phyloP scores from a whole-genome alignment of 345 rosid genomes.

The Gossypioides kirkii region DNA sequence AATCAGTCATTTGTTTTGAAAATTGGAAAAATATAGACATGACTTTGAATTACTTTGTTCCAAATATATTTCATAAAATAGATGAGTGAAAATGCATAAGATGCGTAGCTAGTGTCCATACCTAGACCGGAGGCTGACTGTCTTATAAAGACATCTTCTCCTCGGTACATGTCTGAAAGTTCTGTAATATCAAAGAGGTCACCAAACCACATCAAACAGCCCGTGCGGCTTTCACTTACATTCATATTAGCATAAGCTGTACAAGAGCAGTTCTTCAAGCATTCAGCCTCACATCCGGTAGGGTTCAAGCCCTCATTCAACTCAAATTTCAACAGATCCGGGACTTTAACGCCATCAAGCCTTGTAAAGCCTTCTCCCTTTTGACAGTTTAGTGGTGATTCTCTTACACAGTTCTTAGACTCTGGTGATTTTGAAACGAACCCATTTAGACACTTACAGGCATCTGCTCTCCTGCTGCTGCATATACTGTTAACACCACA shows the following conservation, averaged over 20 bases:
- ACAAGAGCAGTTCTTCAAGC: not conserved
- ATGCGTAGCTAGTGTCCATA: not conserved
- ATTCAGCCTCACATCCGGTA: not conserved
- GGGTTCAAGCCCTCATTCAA: not conserved
- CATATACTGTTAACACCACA: slow-evolving; percentile 1
- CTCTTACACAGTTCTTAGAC: not conserved
- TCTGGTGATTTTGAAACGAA: not conserved
- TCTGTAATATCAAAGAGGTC: slow-evolving; percentile 31
- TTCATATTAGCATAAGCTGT: not conserved
- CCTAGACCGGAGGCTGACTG: slow-evolving; percentile 29
- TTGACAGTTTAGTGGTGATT: not conserved
- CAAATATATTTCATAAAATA: too few species aligned
- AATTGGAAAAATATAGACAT: too few species aligned
- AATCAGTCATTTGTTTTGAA: too few species aligned
- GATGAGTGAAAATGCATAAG: too few species aligned
- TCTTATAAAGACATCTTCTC: slow-evolving; percentile 11
- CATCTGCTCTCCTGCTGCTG: not conserved
- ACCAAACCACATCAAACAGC: slow-evolving; percentile 27
- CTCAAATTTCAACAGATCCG: not conserved
- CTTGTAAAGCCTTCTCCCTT: not conserved
- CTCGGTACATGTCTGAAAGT: not conserved
- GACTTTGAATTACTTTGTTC: too few species aligned
- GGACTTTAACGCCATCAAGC: not conserved
- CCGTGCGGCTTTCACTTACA: not conserved
- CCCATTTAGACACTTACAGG: too few species aligned